Base-by-base conservation (phyloP, 1,284 basidiomycete genomes). In the Leucoagaricus sp. region DNA sequence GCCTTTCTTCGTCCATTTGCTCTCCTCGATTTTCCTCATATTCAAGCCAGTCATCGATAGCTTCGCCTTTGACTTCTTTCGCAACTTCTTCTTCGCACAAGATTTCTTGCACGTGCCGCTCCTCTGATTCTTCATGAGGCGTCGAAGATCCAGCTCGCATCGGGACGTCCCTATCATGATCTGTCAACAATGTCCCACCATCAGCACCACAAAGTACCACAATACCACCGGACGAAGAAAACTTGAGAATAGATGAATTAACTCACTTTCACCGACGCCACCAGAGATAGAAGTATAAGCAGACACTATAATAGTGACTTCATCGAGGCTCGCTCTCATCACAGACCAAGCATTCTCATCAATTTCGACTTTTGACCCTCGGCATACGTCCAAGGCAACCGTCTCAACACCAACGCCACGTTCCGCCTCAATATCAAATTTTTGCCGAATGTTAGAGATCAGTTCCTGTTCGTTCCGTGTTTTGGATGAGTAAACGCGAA, bases 311-410 rank as follows among this genome's bases (percentile, higher is more conserved):
- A 55, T 46, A 2, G 19, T 36, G n/a, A 55, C 38, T 28, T 55
- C 46, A 55, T 55, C 53, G 21, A 55, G 28, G 29, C 38, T 55
- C 36, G 26, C 19, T 36, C 25, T 40, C 29, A 50, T 34, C 13
- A 56, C 47, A 3, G 54, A 23, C 48, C 54, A 56, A n/a, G 33
- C 48, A 8, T 56, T 48, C 21, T 56, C 48, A 28, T 45, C 47
- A 49, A 49, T 44, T n/a, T 56, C 54, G 13, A 56, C 40, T 49
- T 50, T 56, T 17, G 23, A 49, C 6, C 54, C 48, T 3, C 48
- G 28, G 38, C 54, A 49, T 23, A 56, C 54, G 25, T 56, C 54
- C 25, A 50, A 13, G 15, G 48, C 41, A 3, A 40, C 15, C 8
- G 54, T 56, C 40, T 44, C 21, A 21, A 49, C 19, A 31, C 12